Evolutionary conservation across 139 green algal species (phyloP), one percentile per base, ranked within the genome.

Genomic region (Picochlorum sp.): DNA sequence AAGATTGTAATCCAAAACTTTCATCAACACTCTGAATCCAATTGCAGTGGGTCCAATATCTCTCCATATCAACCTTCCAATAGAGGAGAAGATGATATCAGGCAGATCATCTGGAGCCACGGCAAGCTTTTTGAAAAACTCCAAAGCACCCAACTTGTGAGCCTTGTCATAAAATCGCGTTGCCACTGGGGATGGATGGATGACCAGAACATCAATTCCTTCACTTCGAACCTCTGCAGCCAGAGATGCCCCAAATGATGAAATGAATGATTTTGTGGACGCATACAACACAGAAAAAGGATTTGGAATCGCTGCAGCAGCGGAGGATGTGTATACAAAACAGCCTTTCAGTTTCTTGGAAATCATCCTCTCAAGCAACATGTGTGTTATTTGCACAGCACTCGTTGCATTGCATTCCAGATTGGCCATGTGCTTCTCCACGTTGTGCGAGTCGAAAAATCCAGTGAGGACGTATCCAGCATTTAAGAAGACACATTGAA

Each of bases 401-500:
- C 82, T 85, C 24, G 80, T 77, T 1, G 86, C 80, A 66, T 98
- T 98, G 84, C 91, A 96, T 76, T 97, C 87, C 51, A 96, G 61
- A 68, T 97, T 98, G 23, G 76, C 71, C 72, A 86, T 68, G 21
- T 94, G 81, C 34, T 73, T 64, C 10, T 89, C 80, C 14, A 90
- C 62, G 0, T 84, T 51, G 38, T 69, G 66, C 11, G 79, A 74
- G 45, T 89, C 79, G 74, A 97, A 98, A 72, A 98, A 95, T 28
- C 91, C 91, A 8, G 88, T 94, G 6, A 96, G 68, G 58, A 98
- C 85, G 76, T 96, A 98, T 32, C 92, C 92, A 3, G 92, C 92
- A 72, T 98, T 98, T 78, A 74, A 85, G 79, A 97, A 98, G 4
- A 96, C 75, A 6, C 93, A 38, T 56, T 78, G 74, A 45, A 96